These are phyloP conservation scores for Cyphellophora attinorum DNA, from an alignment of 2,329 filamentous ascomycete species.

Conservation along the genomic window DNA sequence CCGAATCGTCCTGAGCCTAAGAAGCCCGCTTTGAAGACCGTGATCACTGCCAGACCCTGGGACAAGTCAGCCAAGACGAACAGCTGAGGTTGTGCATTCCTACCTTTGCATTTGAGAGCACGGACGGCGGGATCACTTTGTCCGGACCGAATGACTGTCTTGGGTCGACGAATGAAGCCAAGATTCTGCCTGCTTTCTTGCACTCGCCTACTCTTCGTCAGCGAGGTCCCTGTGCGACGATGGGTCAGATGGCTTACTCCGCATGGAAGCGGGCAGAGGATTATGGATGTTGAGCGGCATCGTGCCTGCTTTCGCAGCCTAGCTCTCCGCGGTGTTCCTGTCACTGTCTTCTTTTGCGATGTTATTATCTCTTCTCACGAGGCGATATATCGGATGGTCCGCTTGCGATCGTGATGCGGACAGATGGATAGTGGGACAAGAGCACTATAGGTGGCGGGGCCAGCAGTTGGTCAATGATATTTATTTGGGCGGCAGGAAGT, in stretches of 20 bases:
- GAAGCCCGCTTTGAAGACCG: constrained; percentile 41
- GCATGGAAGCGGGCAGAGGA: constrained; percentile 38
- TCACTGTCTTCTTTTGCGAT: no score
- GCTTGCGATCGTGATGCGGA: no score
- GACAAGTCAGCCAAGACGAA: constrained; percentile 5
- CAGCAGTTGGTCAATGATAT: no score
- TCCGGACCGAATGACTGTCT: constrained; percentile 89
- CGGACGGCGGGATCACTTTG: constrained; percentile 86
- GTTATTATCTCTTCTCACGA: no score
- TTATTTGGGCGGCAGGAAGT: no score
- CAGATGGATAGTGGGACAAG: no score
- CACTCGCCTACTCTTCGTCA: constrained; percentile 64
- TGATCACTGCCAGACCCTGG: constrained; percentile 40
- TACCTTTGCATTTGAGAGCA: constrained; percentile 88
- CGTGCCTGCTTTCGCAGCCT: constrained; percentile 14
- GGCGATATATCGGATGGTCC: no score
- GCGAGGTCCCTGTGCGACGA: constrained; percentile 18
- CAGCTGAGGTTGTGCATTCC: constrained; percentile 5
- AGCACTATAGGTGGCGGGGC: no score
- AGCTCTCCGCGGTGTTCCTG: no score
- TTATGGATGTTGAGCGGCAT: constrained; percentile 38
- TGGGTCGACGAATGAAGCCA: constrained; percentile 89
- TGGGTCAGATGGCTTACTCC: constrained; percentile 28
- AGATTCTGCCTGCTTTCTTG: constrained; percentile 92
- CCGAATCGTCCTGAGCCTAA: constrained; percentile 41